Evolutionary conservation across 768 basidiomycete genomes (phyloP).

Genomic region (Vishniacozyma victoriae): DNA sequence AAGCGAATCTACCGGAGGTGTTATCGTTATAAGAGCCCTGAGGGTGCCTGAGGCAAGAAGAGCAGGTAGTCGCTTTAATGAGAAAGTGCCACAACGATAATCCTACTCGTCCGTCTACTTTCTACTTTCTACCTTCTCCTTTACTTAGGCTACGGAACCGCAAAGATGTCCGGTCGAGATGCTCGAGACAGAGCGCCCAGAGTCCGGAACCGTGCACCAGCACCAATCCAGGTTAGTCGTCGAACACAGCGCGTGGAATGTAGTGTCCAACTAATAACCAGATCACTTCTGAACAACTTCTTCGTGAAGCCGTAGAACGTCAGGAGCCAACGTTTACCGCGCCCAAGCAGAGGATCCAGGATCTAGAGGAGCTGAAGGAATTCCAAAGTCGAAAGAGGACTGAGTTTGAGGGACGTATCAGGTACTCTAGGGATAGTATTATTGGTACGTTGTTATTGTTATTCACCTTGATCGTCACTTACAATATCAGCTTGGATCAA

Average conservation of each 20-base stretch:
- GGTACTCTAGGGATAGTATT: constrained; percentile 47
- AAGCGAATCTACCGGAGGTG: not conserved
- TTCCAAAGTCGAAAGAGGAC: constrained; percentile 78
- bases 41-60: not conserved
- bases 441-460: constrained; percentile 17
- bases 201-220: constrained; percentile 93
- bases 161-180: constrained; percentile 31
- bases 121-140: no score
- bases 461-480: not conserved
- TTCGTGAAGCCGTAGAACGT: constrained; percentile 96
- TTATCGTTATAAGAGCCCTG: not conserved
- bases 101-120: no score
- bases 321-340: constrained; percentile 88
- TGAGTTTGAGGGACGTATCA: constrained; percentile 75
- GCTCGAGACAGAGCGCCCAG: constrained; percentile 44
- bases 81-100: no score
- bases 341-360: constrained; percentile 91
- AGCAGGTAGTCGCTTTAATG: no score
- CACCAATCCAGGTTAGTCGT: constrained; percentile 71
- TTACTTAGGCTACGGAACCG: no score
- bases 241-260: not conserved
- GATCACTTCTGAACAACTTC: constrained; percentile 97
- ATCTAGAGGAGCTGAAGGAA: constrained; percentile 78
- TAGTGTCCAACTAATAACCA: constrained; percentile 40
- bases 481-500: constrained; percentile 50